phyloP scores from a whole-genome alignment of 352 stramenopile genomes.

The Globisporangium polare region DNA sequence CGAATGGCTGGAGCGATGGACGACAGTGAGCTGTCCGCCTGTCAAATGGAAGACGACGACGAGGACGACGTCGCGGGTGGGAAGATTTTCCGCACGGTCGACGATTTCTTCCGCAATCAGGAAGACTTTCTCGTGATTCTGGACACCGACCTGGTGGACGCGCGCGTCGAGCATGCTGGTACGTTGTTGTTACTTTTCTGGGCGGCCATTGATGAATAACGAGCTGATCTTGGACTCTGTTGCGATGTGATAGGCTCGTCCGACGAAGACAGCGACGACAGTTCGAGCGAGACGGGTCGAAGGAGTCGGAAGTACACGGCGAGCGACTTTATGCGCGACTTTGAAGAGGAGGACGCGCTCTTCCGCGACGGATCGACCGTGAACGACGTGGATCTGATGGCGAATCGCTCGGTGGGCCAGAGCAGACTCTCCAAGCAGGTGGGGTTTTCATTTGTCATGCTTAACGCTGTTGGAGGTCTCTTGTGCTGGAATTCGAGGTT shows the following conservation, averaged over 20 bases:
- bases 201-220: neutral
- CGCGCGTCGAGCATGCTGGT: slow-evolving; percentile 19
- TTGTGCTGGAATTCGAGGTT: too few species aligned
- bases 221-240: neutral
- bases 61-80: slow-evolving; percentile 8
- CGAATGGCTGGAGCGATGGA: slow-evolving; percentile 1
- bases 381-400: slow-evolving; percentile 14
- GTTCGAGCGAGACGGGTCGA: slow-evolving; percentile 24
- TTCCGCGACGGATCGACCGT: slow-evolving; percentile 24
- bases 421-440: slow-evolving; percentile 10
- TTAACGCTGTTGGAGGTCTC: too few species aligned
- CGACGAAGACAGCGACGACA: slow-evolving; percentile 51
- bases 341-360: slow-evolving; percentile 61
- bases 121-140: slow-evolving; percentile 27
- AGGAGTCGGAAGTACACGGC: slow-evolving; percentile 66
- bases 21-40: neutral
- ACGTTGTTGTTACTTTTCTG: neutral
- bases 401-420: neutral
- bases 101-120: slow-evolving; percentile 59
- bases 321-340: slow-evolving; percentile 78
- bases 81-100: slow-evolving; percentile 33
- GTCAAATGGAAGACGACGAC: slow-evolving; percentile 26
- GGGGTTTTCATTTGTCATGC: neutral
- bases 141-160: slow-evolving; percentile 16
- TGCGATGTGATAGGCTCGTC: slow-evolving; percentile 13